Evolutionary conservation across 805 yeast genomes (phyloP), one percentile per base, ranked within the genome.

Genomic region (Kluyveromyces aestuarii): DNA sequence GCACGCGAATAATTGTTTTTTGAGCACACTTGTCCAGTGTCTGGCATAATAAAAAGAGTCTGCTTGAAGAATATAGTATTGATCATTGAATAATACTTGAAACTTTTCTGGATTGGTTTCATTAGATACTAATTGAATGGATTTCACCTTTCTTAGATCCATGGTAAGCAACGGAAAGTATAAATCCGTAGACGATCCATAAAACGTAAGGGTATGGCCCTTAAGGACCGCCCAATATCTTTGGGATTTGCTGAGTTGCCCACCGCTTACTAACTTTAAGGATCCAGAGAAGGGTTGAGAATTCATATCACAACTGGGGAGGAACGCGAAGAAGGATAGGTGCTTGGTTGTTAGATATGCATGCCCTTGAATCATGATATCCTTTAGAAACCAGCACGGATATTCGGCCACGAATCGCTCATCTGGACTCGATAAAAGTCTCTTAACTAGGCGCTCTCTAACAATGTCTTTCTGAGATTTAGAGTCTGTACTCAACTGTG

Each of bases 351-450:
- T 89, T 25, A 91, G 64, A 56, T 84, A 84, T 16, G 89, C 63
- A 57, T 85, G 90, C 2, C 98, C 98, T 64, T 88, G 96, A 25
- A 89, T 68, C 27, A 91, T 69, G 0, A 90, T 93, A 57, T 87
- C 95, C 51, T 81, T 77, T 49, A 88, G 71, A 37, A 90, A 69
- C 96, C 96, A 90, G 30, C 89, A 80, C 2, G 83, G 75, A 57
- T 74, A 84, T 52, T 81, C 85, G n/a, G 74, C 76, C 33, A 75
- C 56, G 51, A 82, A 73, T n/a, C 64, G 63, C 55, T 83, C 89
- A 39, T 73, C 72, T 18, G 72, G 75, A n/a, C 65, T 62, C n/a
- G 83, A 63, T 5, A 71, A 72, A 55, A 77, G 76, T 1, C 67
- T 63, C 7, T 57, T 52, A 36, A 57, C 61, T 40, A 75, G 53